Evolutionary conservation across 2,329 filamentous ascomycete genomes (phyloP).

Genomic region (Cladophialophora chaetospira): DNA sequence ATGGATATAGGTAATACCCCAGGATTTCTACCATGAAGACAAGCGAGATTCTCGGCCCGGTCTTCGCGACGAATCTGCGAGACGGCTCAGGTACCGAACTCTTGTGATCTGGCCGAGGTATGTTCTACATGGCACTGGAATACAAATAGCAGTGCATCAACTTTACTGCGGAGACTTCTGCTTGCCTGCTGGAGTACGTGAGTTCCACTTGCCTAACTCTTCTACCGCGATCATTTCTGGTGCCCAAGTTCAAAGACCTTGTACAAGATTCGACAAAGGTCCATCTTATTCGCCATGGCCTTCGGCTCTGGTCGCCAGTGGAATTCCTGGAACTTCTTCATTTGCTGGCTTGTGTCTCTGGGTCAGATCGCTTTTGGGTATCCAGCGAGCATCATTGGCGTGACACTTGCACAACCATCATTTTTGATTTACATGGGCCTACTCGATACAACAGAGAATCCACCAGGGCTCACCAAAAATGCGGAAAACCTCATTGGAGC

Average conservation of each 20-base stretch:
- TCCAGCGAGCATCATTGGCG: slow-evolving; percentile 21
- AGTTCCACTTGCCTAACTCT: neutral
- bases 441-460: slow-evolving; percentile 6
- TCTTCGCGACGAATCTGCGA: neutral
- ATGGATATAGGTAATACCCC: neutral
- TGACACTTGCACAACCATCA: slow-evolving; percentile 41
- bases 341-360: slow-evolving; percentile 23
- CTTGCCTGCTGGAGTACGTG: neutral
- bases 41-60: neutral
- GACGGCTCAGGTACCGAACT: neutral
- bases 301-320: neutral
- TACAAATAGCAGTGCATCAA: neutral
- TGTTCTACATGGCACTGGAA: neutral
- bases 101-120: neutral
- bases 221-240: neutral
- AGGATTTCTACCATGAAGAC: neutral
- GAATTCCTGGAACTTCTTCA: slow-evolving; percentile 20
- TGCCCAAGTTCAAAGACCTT: neutral
- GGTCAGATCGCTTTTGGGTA: slow-evolving; percentile 24
- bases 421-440: slow-evolving; percentile 41
- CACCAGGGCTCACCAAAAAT: neutral
- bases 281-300: neutral
- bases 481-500: slow-evolving; percentile 10
- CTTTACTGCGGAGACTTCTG: neutral
- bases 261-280: neutral